phyloP scores from a whole-genome alignment of 2,329 filamentous ascomycete species.

The Aspergillus persii region DNA sequence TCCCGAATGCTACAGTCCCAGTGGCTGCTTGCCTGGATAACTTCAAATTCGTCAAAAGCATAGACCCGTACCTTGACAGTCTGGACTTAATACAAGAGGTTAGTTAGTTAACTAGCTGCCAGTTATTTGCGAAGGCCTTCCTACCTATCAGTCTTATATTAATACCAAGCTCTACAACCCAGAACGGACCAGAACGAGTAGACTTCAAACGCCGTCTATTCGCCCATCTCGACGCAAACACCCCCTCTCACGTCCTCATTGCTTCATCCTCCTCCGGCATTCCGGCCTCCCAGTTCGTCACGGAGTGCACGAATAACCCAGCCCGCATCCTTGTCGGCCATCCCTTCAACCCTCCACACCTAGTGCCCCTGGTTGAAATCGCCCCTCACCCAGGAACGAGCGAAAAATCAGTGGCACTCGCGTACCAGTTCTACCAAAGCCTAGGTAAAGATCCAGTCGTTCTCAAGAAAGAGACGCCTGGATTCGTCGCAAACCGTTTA shows the following conservation, averaged over 20 bases:
- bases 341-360: conserved; percentile 13
- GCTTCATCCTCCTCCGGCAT: conserved; percentile 18
- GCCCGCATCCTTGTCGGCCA: conserved; percentile 10
- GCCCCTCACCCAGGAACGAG: conserved; percentile 5
- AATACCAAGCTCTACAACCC: conserved; percentile 12
- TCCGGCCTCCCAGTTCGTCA: conserved; percentile 9
- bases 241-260: conserved; percentile 11
- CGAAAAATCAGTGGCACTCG: background rate
- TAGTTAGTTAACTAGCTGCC: background rate
- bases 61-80: background rate
- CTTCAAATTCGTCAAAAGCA: background rate
- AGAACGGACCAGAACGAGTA: conserved; percentile 18
- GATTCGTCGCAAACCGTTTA: background rate
- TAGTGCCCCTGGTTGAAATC: conserved; percentile 12
- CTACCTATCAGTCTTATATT: background rate
- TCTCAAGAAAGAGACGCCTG: background rate
- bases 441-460: background rate
- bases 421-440: background rate
- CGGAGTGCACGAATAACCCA: conserved; percentile 8
- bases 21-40: background rate
- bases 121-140: background rate
- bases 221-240: conserved; percentile 17
- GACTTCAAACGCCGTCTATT: conserved; percentile 18
- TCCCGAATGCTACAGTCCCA: background rate
- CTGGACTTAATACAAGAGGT: background rate